Conservation (phyloP, 257 asterid species). For the Paraleonurus japonicus region DNA sequence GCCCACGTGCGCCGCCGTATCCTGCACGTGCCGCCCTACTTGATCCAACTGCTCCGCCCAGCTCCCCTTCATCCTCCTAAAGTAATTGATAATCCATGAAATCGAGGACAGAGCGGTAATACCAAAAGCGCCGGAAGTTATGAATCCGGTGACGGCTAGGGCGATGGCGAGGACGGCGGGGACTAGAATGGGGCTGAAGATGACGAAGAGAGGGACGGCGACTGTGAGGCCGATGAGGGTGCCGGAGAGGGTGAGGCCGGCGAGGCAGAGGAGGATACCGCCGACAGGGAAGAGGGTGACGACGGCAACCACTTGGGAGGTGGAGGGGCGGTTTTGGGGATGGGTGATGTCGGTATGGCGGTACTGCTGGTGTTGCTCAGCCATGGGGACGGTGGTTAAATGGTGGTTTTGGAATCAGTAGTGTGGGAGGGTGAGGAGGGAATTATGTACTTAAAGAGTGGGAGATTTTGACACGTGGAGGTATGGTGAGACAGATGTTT, state of each 20-base stretch:
- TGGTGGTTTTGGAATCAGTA: too few relatives aligned
- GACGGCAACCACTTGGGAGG: slow-evolving; percentile 51
- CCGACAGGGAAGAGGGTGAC: slow-evolving; percentile 68
- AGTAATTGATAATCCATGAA: slow-evolving; percentile 58
- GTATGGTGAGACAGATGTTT: slow-evolving; percentile 43
- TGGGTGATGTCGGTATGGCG: too few relatives aligned
- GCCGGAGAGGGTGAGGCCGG: slow-evolving; percentile 56
- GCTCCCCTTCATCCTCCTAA: slow-evolving; percentile 36
- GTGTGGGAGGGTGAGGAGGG: not conserved
- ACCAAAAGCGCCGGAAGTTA: slow-evolving; percentile 71
- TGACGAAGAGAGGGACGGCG: slow-evolving; percentile 49
- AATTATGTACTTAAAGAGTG: slow-evolving; percentile 27
- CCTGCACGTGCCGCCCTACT: slow-evolving; percentile 47
- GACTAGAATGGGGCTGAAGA: slow-evolving; percentile 69
- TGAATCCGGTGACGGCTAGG: slow-evolving; percentile 51
- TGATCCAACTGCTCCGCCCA: slow-evolving; percentile 46
- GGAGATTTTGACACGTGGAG: slow-evolving; percentile 45
- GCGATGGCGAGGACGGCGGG: slow-evolving; percentile 56
- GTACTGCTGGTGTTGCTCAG: too few relatives aligned
- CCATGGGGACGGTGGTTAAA: slow-evolving; percentile 31
- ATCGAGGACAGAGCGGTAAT: slow-evolving; percentile 71
- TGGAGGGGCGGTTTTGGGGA: slow-evolving; percentile 33
- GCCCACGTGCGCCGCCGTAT: slow-evolving; percentile 39
- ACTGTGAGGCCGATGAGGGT: slow-evolving; percentile 50
- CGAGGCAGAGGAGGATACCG: slow-evolving; percentile 47